Percentiles rank a stretch among this genome's conserved stretches.
Conservation (phyloP, 2,329 filamentous ascomycete species). For the Cladophialophora chaetospira region DNA sequence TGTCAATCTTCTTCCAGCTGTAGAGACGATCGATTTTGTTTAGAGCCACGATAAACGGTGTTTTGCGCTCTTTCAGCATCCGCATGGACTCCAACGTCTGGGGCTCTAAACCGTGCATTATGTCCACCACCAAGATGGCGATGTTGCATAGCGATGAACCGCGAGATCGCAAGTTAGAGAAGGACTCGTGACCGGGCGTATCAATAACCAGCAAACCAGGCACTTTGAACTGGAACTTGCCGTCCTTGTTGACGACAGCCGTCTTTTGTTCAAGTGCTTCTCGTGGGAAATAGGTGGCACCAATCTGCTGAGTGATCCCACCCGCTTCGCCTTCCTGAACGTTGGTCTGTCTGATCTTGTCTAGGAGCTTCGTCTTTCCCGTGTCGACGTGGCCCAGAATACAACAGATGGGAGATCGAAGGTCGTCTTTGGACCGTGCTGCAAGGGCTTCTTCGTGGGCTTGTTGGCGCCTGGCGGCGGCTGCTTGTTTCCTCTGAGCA, state of each 20-base stretch:
- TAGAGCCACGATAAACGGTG: constrained; percentile 95
- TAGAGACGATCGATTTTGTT: constrained; percentile 99
- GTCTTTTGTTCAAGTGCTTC: constrained; percentile 93
- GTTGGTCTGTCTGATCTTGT: constrained; percentile 98
- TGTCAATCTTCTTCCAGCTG: constrained; percentile 97
- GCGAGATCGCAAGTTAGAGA: constrained; percentile 94
- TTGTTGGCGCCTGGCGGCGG: constrained; percentile 82
- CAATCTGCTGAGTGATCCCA: constrained; percentile 99
- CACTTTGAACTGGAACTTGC: constrained; percentile 92
- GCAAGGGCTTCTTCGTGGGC: constrained; percentile 89
- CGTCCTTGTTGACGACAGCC: constrained; percentile 86
- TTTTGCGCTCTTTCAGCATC: constrained; percentile 87
- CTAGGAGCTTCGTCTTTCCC: constrained; percentile 97
- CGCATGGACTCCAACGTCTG: constrained; percentile 98
- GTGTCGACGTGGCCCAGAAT: constrained; percentile 99
- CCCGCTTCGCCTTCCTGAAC: constrained; percentile 98
- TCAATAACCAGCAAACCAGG: constrained; percentile 96
- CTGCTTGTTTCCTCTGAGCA: constrained; percentile 80
- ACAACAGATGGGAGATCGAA: constrained; percentile 98
- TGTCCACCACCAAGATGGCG: constrained; percentile 97
- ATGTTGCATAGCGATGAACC: constrained; percentile 99
- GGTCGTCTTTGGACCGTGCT: constrained; percentile 87
- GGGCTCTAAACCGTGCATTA: constrained; percentile 98
- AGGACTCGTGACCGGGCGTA: constrained; percentile 99
- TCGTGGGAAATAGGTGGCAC: constrained; percentile 97